Evolutionary conservation across 1,284 basidiomycete genomes (phyloP).

Genomic region (Trametes polyzona): DNA sequence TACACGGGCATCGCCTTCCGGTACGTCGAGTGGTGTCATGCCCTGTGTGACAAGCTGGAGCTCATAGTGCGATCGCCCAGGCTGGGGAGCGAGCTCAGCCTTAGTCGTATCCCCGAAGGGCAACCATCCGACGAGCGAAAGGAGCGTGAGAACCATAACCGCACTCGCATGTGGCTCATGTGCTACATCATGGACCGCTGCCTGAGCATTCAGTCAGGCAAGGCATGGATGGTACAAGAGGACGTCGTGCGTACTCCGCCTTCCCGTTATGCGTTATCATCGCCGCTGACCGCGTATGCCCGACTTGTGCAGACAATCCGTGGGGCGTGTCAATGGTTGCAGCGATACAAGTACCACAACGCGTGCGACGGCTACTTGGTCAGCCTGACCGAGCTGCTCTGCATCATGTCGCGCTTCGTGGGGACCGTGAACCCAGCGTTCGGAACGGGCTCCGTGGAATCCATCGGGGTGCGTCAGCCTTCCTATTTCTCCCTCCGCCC

Average conservation of each 20-base stretch:
- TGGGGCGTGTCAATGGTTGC: slow-evolving; percentile 29
- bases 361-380: slow-evolving; percentile 35
- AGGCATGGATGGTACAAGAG: slow-evolving; percentile 48
- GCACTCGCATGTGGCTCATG: slow-evolving; percentile 50
- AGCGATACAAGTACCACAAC: slow-evolving; percentile 33
- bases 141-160: slow-evolving; percentile 50
- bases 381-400: slow-evolving; percentile 36
- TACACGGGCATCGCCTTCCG: slow-evolving; percentile 39
- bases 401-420: slow-evolving; percentile 37
- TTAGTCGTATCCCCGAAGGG: slow-evolving; percentile 42
- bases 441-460: slow-evolving; percentile 23
- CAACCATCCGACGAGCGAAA: slow-evolving; percentile 40
- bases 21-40: slow-evolving; percentile 11
- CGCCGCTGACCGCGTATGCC: no score
- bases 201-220: slow-evolving; percentile 49
- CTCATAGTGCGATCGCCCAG: slow-evolving; percentile 20
- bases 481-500: no score
- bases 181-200: slow-evolving; percentile 51
- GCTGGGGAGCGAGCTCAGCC: slow-evolving; percentile 49
- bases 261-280: no score
- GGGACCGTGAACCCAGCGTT: slow-evolving; percentile 26
- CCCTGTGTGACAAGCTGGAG: no score
- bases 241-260: slow-evolving; percentile 36
- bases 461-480: slow-evolving; percentile 17
- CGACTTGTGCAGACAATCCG: slow-evolving; percentile 35